Evolutionary conservation across 2,329 filamentous ascomycete genomes (phyloP).

Genomic region (Neofusicoccum parvum): DNA sequence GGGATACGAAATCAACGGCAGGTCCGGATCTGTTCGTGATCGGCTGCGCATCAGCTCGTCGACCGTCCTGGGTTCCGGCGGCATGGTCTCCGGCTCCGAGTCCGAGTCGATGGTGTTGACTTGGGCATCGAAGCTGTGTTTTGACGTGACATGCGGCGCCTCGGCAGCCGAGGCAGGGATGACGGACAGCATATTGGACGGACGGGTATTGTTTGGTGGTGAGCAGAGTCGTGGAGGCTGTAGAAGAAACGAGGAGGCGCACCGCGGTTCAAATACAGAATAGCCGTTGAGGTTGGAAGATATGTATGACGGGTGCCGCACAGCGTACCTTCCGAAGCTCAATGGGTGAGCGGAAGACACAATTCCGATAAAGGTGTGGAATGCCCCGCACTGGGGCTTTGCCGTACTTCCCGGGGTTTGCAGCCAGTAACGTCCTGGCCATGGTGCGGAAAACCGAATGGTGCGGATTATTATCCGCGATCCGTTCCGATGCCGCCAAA

Average conservation of each 20-base stretch:
- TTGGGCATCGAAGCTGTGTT: constrained; percentile 1
- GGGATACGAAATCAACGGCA: constrained; percentile 49
- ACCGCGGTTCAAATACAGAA: background rate
- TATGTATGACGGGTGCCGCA: background rate
- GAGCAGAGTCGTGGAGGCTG: background rate
- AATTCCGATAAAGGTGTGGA: background rate
- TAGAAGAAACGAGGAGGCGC: background rate
- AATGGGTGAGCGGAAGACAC: background rate
- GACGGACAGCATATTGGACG: background rate
- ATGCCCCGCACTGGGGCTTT: constrained; percentile 7
- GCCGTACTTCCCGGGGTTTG: background rate
- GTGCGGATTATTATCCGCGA: constrained; percentile 10
- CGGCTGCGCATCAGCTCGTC: constrained; percentile 45
- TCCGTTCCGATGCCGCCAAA: background rate
- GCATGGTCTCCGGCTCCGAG: constrained; percentile 1
- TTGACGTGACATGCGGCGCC: background rate
- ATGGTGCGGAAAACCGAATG: background rate
- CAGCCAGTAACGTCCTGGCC: background rate
- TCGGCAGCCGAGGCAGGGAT: constrained; percentile 2
- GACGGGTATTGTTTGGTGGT: background rate
- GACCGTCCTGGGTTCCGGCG: constrained; percentile 32
- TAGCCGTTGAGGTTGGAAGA: background rate
- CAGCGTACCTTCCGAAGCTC: background rate
- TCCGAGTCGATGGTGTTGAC: constrained; percentile 1
- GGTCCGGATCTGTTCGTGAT: constrained; percentile 37